Evolutionary conservation across 176 grass and related monocot species (phyloP).

Genomic region (Triticum urartu): DNA sequence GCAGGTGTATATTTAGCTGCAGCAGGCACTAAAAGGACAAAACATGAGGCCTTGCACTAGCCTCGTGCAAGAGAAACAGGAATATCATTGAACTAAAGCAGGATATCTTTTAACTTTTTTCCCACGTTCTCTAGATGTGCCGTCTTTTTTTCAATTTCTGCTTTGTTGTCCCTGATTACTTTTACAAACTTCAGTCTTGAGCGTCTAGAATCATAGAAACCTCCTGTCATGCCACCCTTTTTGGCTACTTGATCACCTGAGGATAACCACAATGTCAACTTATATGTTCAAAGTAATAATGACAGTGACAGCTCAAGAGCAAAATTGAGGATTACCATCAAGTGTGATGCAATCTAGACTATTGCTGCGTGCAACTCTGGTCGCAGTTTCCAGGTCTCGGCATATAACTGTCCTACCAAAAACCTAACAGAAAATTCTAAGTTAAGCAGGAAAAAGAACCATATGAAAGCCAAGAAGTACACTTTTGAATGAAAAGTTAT

Average conservation of each 20-base stretch:
- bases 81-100: constrained; percentile 26
- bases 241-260: constrained; percentile 94
- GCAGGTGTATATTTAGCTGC: not conserved
- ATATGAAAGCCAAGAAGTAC: not conserved
- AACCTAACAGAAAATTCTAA: constrained; percentile 54
- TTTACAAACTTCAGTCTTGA: constrained; percentile 93
- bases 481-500: not conserved
- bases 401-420: constrained; percentile 99
- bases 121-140: constrained; percentile 66
- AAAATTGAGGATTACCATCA: constrained; percentile 54
- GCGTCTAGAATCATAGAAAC: constrained; percentile 94
- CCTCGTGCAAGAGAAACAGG: constrained; percentile 1
- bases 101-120: constrained; percentile 90
- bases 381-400: constrained; percentile 86
- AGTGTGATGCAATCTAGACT: constrained; percentile 96
- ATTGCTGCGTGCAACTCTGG: constrained; percentile 77
- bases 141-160: constrained; percentile 66
- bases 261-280: constrained; percentile 29
- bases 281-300: constrained; percentile 33
- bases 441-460: constrained; percentile 16
- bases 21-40: not conserved
- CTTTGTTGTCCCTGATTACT: constrained; percentile 78
- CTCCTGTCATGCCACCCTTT: constrained; percentile 99
- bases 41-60: not conserved
- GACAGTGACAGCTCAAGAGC: constrained; percentile 8